phyloP scores from a whole-genome alignment of 2,329 filamentous ascomycete genomes.

The Escovopsis sp. region DNA sequence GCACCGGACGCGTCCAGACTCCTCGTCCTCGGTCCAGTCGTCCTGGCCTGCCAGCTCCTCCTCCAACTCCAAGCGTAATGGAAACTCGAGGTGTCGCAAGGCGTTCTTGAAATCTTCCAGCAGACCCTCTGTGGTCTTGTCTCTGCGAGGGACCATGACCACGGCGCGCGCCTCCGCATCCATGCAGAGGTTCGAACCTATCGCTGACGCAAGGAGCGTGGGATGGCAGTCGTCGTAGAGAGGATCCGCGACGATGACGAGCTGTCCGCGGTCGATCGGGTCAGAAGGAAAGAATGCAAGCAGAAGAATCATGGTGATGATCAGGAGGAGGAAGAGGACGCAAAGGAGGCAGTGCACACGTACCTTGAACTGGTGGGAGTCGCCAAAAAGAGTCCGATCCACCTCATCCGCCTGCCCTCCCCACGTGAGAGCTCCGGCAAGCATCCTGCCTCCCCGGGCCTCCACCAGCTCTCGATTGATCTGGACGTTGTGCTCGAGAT shows the following conservation, averaged over 20 bases:
- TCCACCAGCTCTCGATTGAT: conserved; percentile 44
- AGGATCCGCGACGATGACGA: conserved; percentile 65
- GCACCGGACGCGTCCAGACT: conserved; percentile 38
- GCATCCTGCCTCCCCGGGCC: conserved; percentile 37
- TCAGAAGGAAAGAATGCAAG: background rate
- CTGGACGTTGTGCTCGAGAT: conserved; percentile 58
- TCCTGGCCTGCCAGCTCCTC: conserved; percentile 52
- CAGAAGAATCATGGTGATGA: background rate
- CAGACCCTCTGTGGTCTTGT: conserved; percentile 48
- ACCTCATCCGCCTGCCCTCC: conserved; percentile 31
- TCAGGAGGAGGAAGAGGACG: accelerated
- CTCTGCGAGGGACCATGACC: conserved; percentile 67
- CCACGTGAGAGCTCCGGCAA: conserved; percentile 62
- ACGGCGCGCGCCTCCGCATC: conserved; percentile 47
- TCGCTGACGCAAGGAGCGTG: conserved; percentile 51
- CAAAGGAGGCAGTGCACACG: background rate
- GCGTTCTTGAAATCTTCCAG: conserved; percentile 43
- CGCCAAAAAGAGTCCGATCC: conserved; percentile 29
- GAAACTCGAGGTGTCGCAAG: conserved; percentile 37
- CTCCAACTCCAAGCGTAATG: conserved; percentile 39
- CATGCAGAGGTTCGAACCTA: conserved; percentile 49
- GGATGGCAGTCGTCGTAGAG: conserved; percentile 81
- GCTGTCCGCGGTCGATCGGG: conserved; percentile 30
- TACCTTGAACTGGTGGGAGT: conserved; percentile 36
- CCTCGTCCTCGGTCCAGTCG: conserved; percentile 50